Base-by-base conservation (phyloP, 2,329 filamentous ascomycete species). In the Pseudofabraea citricarpa region DNA sequence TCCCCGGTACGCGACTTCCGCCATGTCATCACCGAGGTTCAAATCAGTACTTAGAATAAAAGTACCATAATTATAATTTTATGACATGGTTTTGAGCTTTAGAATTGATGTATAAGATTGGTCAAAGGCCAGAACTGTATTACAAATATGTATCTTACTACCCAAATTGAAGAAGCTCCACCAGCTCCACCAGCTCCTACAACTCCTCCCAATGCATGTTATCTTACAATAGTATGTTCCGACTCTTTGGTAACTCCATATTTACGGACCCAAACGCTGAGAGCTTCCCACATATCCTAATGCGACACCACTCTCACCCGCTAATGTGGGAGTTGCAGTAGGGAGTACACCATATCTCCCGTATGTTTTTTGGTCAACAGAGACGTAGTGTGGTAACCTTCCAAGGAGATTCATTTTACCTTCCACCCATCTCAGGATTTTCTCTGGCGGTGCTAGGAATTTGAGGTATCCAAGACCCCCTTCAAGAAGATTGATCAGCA, bases 281-380 rank as follows among this genome's bases (percentile, higher is more conserved):
- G 74, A 75, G 39, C 71, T 75, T 15, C 77, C 80, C 35, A 86
- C 70, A 46, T 86, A 76, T 43, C 80, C 81, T 54, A 85, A 70
- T 1, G 74, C 70, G 13, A 74, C 52, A 24, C 48, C 47, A 15
- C 39, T 44, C 63, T 49, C 70, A 67, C 6, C 67, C 60, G 36
- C 65, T 60, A 43, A 64, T 61, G 31, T 58, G 58, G 52, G 50
- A 31, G 56, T 61, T 16, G 64, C 71, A 1, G 80, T 75, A 2
- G 90, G 91, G 44, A 97, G 70, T 12, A 96, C 86, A 2, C 91
- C 91, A 57, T 95, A 96, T 41, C 91, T 77, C 6, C 91, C 91
- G 58, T 91, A 95, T 5, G 88, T 95, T 74, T 95, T 96, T 66
- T 95, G 90, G 59, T 97, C 91, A 13, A 96, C 83, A 44, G 87